phyloP scores from a whole-genome alignment of 1,284 basidiomycete genomes.

The Austroboletus novae-zelandiae region DNA sequence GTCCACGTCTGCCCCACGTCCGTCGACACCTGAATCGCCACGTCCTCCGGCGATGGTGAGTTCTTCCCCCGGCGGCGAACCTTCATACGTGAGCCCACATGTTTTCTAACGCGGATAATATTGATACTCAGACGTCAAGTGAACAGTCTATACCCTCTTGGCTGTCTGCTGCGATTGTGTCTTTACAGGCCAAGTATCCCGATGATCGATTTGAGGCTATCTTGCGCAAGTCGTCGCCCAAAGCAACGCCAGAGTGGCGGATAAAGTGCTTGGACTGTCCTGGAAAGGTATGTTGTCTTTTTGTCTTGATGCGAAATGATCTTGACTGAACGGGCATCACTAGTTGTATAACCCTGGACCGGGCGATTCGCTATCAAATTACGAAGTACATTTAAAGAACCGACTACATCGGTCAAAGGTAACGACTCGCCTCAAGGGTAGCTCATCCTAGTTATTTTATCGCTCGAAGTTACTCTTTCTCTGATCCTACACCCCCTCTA shows the following conservation, averaged over 20 bases:
- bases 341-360: slow-evolving; percentile 93
- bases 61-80: slow-evolving; percentile 21
- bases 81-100: slow-evolving; percentile 25
- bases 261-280: slow-evolving; percentile 95
- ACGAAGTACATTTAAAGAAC: slow-evolving; percentile 89
- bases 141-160: slow-evolving; percentile 63
- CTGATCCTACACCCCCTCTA: background rate
- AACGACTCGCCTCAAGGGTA: slow-evolving; percentile 33
- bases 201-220: slow-evolving; percentile 83
- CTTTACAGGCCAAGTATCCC: slow-evolving; percentile 72
- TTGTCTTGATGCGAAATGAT: background rate
- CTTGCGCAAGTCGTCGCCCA: slow-evolving; percentile 54
- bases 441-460: slow-evolving; percentile 17
- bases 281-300: slow-evolving; percentile 65
- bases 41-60: slow-evolving; percentile 9
- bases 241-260: slow-evolving; percentile 74
- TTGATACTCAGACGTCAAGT: slow-evolving; percentile 36
- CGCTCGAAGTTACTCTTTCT: background rate
- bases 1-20: slow-evolving; percentile 14
- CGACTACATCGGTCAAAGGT: slow-evolving; percentile 66
- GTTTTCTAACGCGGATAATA: slow-evolving; percentile 26
- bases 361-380: slow-evolving; percentile 86
- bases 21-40: slow-evolving; percentile 31
- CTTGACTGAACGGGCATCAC: background rate
- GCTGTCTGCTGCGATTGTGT: slow-evolving; percentile 62